These are phyloP conservation scores for Vanderwaltozyma tropicalis DNA, from an alignment of 805 yeast species.

Conservation along the genomic window DNA sequence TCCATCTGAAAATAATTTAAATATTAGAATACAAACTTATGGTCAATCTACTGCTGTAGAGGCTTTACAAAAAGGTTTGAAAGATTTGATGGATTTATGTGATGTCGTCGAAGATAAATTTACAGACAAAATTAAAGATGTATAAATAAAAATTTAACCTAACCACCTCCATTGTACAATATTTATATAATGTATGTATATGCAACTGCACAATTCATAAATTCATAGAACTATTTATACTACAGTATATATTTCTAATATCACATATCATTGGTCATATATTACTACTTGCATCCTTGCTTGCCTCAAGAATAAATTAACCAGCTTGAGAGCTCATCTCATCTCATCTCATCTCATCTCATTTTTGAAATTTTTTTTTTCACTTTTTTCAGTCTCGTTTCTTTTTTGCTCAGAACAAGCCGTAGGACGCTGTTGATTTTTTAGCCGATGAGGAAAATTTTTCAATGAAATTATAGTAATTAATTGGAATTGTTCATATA, in stretches of 20 bases:
- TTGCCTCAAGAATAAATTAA: background rate
- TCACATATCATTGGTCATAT: too few relatives aligned
- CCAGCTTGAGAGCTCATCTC: background rate
- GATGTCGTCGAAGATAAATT: conserved; percentile 72
- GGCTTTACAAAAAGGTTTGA: conserved; percentile 85
- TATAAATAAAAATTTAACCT: conserved; percentile 7
- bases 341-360: conserved; percentile 8
- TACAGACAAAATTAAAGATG: conserved; percentile 51
- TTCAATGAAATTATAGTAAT: too few relatives aligned
- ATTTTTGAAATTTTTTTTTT: conserved; percentile 5
- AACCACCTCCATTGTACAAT: background rate
- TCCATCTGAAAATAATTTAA: conserved; percentile 85
- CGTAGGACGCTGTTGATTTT: background rate
- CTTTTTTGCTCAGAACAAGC: background rate
- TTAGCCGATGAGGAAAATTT: too few relatives aligned
- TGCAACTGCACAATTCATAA: too few relatives aligned
- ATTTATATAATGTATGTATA: too few relatives aligned
- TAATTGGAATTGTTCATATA: too few relatives aligned
- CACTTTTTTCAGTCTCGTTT: background rate
- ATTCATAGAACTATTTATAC: too few relatives aligned
- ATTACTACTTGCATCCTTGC: background rate
- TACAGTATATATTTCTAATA: too few relatives aligned
- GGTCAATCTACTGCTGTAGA: conserved; percentile 78
- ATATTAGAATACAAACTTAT: conserved; percentile 89
- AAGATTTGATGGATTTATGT: conserved; percentile 75